Evolutionary conservation across 345 rosid genomes (phyloP), one percentile per base, ranked within the genome.

Genomic region (Excoecaria agallocha): DNA sequence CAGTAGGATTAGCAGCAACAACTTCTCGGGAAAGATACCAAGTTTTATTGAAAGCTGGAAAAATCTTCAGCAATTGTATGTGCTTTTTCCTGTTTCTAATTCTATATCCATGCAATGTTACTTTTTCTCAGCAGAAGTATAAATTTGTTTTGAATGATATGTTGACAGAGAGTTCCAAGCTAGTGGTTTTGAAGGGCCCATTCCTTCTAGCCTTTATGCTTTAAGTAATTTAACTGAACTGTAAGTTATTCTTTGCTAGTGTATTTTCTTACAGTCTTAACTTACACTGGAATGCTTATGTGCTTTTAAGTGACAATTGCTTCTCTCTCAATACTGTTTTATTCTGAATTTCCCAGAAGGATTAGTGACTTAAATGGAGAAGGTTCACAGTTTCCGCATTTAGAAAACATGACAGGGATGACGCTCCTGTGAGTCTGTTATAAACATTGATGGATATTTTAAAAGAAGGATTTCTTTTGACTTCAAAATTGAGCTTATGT

Each of bases 1-100:
- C 76, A 77, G 80, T 65, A 66, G 76, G 68, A 67, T 77, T 45
- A 71, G 68, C 67, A 50, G 74, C 35, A 71, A 77, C 43, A 71
- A 77, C 65, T 77, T 77, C 41, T 30, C 10, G 9, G 80, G 80
- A 65, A 56, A 50, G 48, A 57, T 72, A 22, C 80, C 80, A 1
- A 59, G 45, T 49, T 71, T 54, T 25, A 30, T 76, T 19, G 46
- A 17, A 12, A 63, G 56, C 60, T 76, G 68, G 78, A 76, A 76
- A 41, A 61, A 38, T 43, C 73, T 76, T 22, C 39, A 37, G 63
- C 12, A 0, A 25, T 46, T 75, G 79, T 70, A 69, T 1, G 65
- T 62, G 16, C 12, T 41, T 20, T 51, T 41, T 39, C 43, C 35
- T 30, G 8, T 60, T 19, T 17, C 10, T 68, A 75, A 8, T 1